Percentiles rank a stretch among this genome's conserved stretches.
These are phyloP conservation scores for Ogataea siamensis DNA, from an alignment of 805 yeast species.

Conservation along the genomic window DNA sequence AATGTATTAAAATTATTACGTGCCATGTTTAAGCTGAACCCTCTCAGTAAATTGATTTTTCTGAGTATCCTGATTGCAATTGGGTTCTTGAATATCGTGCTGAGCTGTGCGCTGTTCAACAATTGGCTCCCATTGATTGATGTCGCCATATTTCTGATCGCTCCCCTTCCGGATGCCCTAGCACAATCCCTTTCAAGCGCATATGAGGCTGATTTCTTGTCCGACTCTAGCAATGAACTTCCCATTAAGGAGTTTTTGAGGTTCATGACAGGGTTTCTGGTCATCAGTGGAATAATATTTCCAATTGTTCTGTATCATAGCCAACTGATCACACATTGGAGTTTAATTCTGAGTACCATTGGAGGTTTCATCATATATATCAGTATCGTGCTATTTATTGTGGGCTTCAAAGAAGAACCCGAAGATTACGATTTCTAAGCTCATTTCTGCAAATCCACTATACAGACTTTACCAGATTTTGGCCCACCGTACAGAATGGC, in stretches of 20 bases:
- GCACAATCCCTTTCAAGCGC: conserved; percentile 24
- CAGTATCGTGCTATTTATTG: conserved; percentile 76
- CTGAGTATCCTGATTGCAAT: conserved; percentile 75
- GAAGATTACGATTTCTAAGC: conserved; percentile 34
- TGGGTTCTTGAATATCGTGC: conserved; percentile 83
- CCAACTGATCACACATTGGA: conserved; percentile 28
- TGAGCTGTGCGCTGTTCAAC: conserved; percentile 81
- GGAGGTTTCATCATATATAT: conserved; percentile 86
- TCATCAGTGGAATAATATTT: conserved; percentile 33
- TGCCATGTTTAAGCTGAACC: conserved; percentile 38
- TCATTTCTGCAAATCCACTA: conserved; percentile 63
- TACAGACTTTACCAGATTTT: conserved; percentile 68
- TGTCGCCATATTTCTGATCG: conserved; percentile 34
- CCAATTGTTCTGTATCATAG: conserved; percentile 35
- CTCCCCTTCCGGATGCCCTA: conserved; percentile 37
- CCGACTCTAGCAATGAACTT: conserved; percentile 24
- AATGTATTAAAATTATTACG: background rate
- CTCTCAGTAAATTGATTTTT: conserved; percentile 72
- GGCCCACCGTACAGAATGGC: conserved; percentile 77
- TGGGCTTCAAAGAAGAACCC: conserved; percentile 63
- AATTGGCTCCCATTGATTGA: conserved; percentile 90
- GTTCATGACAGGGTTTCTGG: conserved; percentile 34
- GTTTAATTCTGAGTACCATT: conserved; percentile 58
- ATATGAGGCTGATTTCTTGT: conserved; percentile 33
- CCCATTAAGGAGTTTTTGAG: conserved; percentile 30